These are phyloP conservation scores for Fragosphaeria purpurea DNA, from an alignment of 2,329 filamentous ascomycete species.

Conservation along the genomic window DNA sequence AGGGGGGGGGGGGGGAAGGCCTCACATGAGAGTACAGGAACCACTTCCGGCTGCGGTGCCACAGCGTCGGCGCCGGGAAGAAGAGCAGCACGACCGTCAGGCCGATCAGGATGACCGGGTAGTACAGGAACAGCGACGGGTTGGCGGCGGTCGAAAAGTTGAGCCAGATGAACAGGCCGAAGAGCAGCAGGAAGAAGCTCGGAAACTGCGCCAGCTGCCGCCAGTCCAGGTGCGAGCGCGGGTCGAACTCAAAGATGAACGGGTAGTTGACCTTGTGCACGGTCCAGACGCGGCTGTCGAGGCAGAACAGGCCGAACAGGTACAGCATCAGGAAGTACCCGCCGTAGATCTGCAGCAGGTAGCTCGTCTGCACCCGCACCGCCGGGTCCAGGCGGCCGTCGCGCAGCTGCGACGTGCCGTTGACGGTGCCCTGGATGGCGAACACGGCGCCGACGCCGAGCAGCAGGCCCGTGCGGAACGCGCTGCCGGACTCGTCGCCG, in stretches of 20 bases:
- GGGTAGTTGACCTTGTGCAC: slow-evolving; percentile 84
- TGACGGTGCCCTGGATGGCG: slow-evolving; percentile 53
- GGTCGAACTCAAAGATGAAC: slow-evolving; percentile 95
- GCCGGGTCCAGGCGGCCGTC: slow-evolving; percentile 30
- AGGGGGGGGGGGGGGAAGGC: slow-evolving; percentile 10
- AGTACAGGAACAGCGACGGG: slow-evolving; percentile 68
- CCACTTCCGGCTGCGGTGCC: slow-evolving; percentile 71
- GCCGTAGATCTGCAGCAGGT: slow-evolving; percentile 79
- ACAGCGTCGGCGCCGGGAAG: slow-evolving; percentile 63
- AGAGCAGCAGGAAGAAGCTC: slow-evolving; percentile 66
- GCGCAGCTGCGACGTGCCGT: slow-evolving; percentile 45
- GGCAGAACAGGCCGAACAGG: slow-evolving; percentile 72
- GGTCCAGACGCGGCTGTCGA: slow-evolving; percentile 78
- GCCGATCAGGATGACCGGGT: slow-evolving; percentile 69
- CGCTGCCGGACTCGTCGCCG: slow-evolving; percentile 44
- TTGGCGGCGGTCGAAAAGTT: slow-evolving; percentile 68
- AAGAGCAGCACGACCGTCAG: slow-evolving; percentile 61
- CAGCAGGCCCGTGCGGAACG: slow-evolving; percentile 54
- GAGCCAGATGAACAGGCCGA: slow-evolving; percentile 77
- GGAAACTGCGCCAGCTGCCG: slow-evolving; percentile 79
- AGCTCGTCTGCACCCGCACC: slow-evolving; percentile 47
- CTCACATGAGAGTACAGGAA: slow-evolving; percentile 79
- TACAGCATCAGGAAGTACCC: slow-evolving; percentile 82
- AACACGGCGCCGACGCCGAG: slow-evolving; percentile 61
- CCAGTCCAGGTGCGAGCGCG: slow-evolving; percentile 79